Base-by-base conservation (phyloP, 148 eudicot species). In the Limonium bicolor region DNA sequence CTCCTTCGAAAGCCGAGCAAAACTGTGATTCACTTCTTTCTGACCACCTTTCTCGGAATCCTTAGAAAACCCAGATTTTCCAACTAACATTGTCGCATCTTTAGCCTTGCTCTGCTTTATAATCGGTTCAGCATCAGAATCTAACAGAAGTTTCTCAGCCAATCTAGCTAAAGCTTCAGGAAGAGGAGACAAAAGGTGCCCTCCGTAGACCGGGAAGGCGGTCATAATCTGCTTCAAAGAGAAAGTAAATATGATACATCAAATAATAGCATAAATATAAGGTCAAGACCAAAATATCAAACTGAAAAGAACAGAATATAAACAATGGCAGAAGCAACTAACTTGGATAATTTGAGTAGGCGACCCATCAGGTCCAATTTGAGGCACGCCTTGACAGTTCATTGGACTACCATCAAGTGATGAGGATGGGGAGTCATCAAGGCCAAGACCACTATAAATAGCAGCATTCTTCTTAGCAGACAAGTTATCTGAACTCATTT, bases 391-490 rank as follows among this genome's bases (percentile, higher is more conserved):
- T 58, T 67, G 75, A 68, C 82, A 68, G 56, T 59, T 59, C 44
- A 58, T 37, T 12, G 73, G 92, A 51, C 86, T 72, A 30, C 55
- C 82, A 26, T 80, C 87, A 52, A 57, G 45, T 33, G 97, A 84
- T 31, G 86, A 66, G 20, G 97, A 62, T 9, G 97, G 95, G 40
- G 97, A 88, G 13, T 61, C 72, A 64, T 66, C 94, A 21, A 90
- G 97, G 34, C 95, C 97, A 50, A 84, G 97, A 48, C 95, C 97
- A 64, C 60, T 72, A 61, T 80, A 90, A 41, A 90, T 80, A 54
- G 72, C 95, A 64, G 85, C 73, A 66, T 72, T 90, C 60, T 71
- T 80, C 51, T 60, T 57, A 41, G 65, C 67, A 27, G 77, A 67
- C 64, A 72, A 61, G 51, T 80, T 72, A 55, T 84, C 93, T 23